Percentiles rank a stretch among this genome's conserved stretches.
phyloP scores from a whole-genome alignment of 495 filamentous ascomycete species.

The Talaromyces nanjingensis region DNA sequence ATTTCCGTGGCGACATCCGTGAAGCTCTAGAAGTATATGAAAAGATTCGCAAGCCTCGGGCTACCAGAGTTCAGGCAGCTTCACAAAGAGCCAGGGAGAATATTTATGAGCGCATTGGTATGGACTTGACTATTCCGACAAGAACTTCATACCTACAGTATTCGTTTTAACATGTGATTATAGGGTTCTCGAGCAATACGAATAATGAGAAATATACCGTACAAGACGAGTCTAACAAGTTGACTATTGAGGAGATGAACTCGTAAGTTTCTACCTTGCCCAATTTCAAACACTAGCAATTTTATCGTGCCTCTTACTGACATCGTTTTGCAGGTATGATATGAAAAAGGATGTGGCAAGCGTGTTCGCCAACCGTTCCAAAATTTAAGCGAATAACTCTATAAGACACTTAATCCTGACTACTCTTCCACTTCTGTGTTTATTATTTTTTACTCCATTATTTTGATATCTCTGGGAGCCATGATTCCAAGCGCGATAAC shows the following conservation, averaged over 20 bases:
- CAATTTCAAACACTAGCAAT: neutral
- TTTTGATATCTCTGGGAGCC: neutral
- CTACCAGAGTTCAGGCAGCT: slow-evolving; percentile 36
- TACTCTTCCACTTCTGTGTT: neutral
- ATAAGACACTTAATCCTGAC: neutral
- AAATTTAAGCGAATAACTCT: neutral
- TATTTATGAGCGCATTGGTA: slow-evolving; percentile 42
- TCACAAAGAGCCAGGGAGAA: slow-evolving; percentile 41
- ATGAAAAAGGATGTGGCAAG: slow-evolving; percentile 41
- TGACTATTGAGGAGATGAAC: slow-evolving; percentile 51
- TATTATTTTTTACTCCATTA: neutral
- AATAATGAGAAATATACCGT: slow-evolving; percentile 37
- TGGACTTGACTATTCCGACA: neutral
- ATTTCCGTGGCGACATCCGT: slow-evolving; percentile 34
- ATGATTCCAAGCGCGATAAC: neutral
- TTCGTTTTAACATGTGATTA: slow-evolving; percentile 1
- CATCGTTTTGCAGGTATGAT: slow-evolving; percentile 28
- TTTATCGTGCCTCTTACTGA: neutral
- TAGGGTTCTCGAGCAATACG: slow-evolving; percentile 41
- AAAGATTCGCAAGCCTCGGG: slow-evolving; percentile 35
- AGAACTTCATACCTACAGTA: neutral
- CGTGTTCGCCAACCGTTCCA: neutral
- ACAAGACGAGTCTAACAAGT: slow-evolving; percentile 35
- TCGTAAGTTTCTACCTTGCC: slow-evolving; percentile 21
- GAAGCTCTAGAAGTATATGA: slow-evolving; percentile 36